Base-by-base conservation (phyloP, 768 basidiomycete genomes). In the Sporobolomyces roseus region DNA sequence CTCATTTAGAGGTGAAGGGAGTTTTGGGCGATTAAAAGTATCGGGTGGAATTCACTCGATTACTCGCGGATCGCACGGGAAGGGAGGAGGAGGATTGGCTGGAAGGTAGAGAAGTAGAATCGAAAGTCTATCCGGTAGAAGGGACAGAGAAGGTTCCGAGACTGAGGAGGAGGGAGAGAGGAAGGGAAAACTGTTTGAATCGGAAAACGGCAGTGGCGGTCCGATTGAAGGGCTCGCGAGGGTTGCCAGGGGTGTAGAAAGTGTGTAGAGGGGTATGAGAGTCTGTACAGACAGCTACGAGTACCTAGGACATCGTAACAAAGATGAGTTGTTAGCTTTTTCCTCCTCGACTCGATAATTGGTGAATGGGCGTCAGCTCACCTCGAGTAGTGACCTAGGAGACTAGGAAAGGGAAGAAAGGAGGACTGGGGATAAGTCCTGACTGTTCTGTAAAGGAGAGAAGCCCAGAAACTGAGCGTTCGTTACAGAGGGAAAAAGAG, bases 201-300 rank as follows among this genome's bases (percentile, higher is more conserved):
- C 55, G 49, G n/a, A 50, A 38, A 43, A 56, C 21, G 35, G 41
- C 41, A 49, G 45, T 64, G 50, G 63, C 61, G 64, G 29, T 65
- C 49, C 46, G 56, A 51, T 48, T 14, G 35, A 29, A 38, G n/a
- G n/a, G 12, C 48, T 41, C 55, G 35, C 33, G 36, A 54, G 29
- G 46, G 53, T 1, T 23, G 17, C 56, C 41, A 58, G 52, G 3
- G 46, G 21, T 10, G 23, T 7, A 33, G 25, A 12, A 27, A 58
- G 63, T 10, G 45, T 30, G 2, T 3, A 19, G 3, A 14, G 14
- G 43, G 25, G 14, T 36, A 55, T 2, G 3, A 1, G 29, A 51
- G 54, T 32, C 51, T 53, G 48, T 55, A 14, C 52, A 35, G 52
- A 45, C 52, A 8, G 29, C 46, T 35, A 58, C 14, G 23, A 29